These are phyloP conservation scores for Melaleuca quinquenervia DNA, from an alignment of 345 rosid species.

Conservation along the genomic window DNA sequence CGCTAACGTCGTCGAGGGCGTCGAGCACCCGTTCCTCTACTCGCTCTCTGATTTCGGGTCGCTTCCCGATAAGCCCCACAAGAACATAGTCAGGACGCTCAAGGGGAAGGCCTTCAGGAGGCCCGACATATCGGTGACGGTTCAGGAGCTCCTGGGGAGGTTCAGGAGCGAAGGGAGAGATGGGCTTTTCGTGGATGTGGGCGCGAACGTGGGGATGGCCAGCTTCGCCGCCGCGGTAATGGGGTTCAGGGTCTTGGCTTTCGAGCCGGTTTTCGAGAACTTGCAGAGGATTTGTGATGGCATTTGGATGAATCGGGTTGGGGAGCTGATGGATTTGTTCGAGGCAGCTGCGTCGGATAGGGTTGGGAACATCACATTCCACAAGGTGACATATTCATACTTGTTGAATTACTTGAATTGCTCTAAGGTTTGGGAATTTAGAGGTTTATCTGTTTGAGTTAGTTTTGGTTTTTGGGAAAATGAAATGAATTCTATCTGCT, in stretches of 20 bases:
- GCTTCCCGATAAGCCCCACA: conserved; percentile 90
- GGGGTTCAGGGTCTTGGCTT: conserved; percentile 83
- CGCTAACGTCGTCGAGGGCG: conserved; percentile 78
- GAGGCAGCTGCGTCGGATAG: conserved; percentile 83
- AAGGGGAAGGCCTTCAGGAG: conserved; percentile 87
- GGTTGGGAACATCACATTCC: conserved; percentile 71
- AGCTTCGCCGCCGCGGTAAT: conserved; percentile 88
- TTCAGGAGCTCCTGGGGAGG: conserved; percentile 59
- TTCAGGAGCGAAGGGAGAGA: conserved; percentile 23
- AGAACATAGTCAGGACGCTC: conserved; percentile 77
- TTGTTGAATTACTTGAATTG: background rate
- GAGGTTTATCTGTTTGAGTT: background rate
- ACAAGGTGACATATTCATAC: conserved; percentile 39
- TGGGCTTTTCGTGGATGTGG: conserved; percentile 79
- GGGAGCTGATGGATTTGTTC: conserved; percentile 65
- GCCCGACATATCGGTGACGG: conserved; percentile 82
- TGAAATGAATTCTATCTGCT: background rate
- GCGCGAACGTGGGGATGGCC: conserved; percentile 98
- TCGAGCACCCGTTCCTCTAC: conserved; percentile 65
- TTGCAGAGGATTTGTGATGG: conserved; percentile 97
- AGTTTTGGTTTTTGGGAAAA: background rate
- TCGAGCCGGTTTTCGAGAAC: conserved; percentile 91
- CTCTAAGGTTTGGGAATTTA: background rate
- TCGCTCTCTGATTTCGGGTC: conserved; percentile 83
- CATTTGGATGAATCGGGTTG: conserved; percentile 77